Conservation (phyloP, 495 filamentous ascomycete species). For the Talaromyces adpressus region DNA sequence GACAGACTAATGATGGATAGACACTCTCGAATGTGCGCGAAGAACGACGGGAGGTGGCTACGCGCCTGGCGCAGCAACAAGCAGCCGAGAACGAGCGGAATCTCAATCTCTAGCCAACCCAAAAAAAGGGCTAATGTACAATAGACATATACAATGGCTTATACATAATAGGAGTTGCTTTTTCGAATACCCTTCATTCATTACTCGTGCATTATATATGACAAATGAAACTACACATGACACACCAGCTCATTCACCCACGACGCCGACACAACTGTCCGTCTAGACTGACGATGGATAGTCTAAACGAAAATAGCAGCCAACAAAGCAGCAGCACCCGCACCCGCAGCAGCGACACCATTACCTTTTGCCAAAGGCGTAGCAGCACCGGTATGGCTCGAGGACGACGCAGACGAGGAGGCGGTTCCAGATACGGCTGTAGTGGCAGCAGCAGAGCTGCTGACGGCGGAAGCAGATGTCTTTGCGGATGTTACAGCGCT, state of each 20-base stretch:
- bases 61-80: constrained; percentile 19
- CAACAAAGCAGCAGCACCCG: constrained; percentile 3
- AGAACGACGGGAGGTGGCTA: constrained; percentile 33
- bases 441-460: neutral
- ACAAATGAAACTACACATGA: neutral
- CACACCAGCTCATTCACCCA: too few relatives aligned
- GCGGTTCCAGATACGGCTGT: neutral
- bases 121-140: neutral
- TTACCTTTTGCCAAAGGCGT: constrained; percentile 6
- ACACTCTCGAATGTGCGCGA: constrained; percentile 35
- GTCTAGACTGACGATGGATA: neutral
- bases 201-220: neutral
- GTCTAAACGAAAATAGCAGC: constrained; percentile 4
- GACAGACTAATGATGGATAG: constrained; percentile 19
- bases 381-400: constrained; percentile 22
- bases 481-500: constrained; percentile 9
- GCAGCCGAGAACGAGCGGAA: neutral
- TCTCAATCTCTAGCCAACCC: neutral
- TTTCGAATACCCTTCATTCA: neutral
- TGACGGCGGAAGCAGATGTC: constrained; percentile 9
- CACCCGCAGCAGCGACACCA: neutral
- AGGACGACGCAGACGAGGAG: constrained; percentile 5
- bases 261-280: neutral
- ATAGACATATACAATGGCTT: neutral
- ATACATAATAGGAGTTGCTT: neutral